These are phyloP conservation scores for Meredithiella fracta DNA, from an alignment of 2,329 filamentous ascomycete species.

Conservation along the genomic window DNA sequence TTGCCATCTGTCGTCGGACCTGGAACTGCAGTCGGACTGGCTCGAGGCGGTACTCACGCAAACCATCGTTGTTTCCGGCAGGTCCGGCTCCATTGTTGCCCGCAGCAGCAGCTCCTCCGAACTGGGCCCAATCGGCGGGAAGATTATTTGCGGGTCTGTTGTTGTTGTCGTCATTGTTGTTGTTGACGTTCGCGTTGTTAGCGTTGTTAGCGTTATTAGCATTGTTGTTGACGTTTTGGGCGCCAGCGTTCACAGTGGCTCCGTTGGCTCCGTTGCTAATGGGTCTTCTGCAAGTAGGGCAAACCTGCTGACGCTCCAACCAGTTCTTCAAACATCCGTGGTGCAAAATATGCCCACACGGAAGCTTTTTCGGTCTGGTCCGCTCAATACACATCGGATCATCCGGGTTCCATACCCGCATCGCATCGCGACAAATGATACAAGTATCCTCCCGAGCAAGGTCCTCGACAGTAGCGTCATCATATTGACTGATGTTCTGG, in stretches of 20 bases:
- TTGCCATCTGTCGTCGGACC: slow-evolving; percentile 21
- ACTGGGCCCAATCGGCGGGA: background rate
- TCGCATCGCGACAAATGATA: slow-evolving; percentile 94
- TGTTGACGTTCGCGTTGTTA: background rate
- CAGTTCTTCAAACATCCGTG: slow-evolving; percentile 90
- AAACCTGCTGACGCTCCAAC: slow-evolving; percentile 94
- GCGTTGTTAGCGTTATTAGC: slow-evolving; percentile 21
- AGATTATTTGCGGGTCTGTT: slow-evolving; percentile 15
- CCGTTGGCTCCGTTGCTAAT: slow-evolving; percentile 32
- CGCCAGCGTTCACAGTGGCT: background rate
- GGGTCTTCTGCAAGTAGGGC: slow-evolving; percentile 78
- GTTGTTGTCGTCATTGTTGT: slow-evolving; percentile 14
- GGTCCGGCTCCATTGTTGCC: slow-evolving; percentile 1
- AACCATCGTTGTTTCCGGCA: slow-evolving; percentile 5
- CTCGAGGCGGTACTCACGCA: slow-evolving; percentile 11
- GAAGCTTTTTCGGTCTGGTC: slow-evolving; percentile 81
- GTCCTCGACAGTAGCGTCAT: slow-evolving; percentile 78
- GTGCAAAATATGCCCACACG: slow-evolving; percentile 89
- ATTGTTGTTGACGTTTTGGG: slow-evolving; percentile 2
- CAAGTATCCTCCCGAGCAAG: slow-evolving; percentile 78
- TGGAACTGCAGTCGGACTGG: slow-evolving; percentile 14
- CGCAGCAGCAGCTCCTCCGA: background rate
- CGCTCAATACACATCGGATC: slow-evolving; percentile 61
- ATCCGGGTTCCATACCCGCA: slow-evolving; percentile 57
- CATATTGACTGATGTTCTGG: slow-evolving; percentile 85